Base-by-base conservation (phyloP, 202 grass and related monocot genomes). In the Dendrocalamus latiflorus region DNA sequence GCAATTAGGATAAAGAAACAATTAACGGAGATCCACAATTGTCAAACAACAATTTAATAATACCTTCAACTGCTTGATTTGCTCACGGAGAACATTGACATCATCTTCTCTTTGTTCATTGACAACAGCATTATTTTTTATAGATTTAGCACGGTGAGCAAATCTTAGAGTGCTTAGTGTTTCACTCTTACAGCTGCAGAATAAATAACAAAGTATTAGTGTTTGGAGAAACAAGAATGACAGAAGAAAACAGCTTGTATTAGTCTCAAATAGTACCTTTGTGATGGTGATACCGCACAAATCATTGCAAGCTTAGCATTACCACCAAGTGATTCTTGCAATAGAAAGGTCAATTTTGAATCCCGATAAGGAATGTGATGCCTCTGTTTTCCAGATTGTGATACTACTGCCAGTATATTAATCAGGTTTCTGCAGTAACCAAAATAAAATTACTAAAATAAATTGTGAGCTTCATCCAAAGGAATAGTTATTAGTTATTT, bases 251-350 rank as follows among this genome's bases (percentile, higher is more conserved):
- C 59, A 30, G 33, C 25, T 6, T 70, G 50, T 55, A 58, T 38
- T 65, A 25, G 3, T 51, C 70, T 37, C 28, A 70, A 53, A 62
- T 69, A 22, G 18, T 87, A 92, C 90, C 75, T 81, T 59, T 73
- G 73, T 42, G 90, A 92, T 63, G 87, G 90, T 63, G 90, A 92
- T 36, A 92, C 75, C 3, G 83, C 90, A 84, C 87, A 92, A 59
- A 92, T 84, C 86, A 92, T 92, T 30, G 87, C 90, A 47, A 92
- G 84, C 30, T 89, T 92, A 11, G 90, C 90, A 87, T 89, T 92
- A 58, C 90, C 90, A 69, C 90, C 90, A 89, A 89, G 90, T 49
- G 90, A 92, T 81, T 92, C 90, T 74, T 92, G 90, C 60, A 92
- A 76, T 15, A 92, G 78, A 65, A 92, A 92, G 15, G 90, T 92